Evolutionary conservation across 306 rosid genomes (phyloP).

Genomic region (Lotus japonicus): DNA sequence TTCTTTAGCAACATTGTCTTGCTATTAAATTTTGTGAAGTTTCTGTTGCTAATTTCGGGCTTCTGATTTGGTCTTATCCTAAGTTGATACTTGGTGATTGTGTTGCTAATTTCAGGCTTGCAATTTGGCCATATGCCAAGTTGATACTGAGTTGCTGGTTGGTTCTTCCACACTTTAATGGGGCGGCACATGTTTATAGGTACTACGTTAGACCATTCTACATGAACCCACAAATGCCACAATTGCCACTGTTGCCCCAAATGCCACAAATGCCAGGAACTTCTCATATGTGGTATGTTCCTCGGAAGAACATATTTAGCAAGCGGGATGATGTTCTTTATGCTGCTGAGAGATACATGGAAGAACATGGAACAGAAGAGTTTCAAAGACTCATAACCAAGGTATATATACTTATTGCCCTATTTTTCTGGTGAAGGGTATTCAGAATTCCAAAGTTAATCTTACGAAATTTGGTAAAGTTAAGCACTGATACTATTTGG

Average conservation of each 20-base stretch:
- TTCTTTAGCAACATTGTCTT: background rate
- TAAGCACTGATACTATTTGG: background rate
- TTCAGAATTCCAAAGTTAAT: background rate
- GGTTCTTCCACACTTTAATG: conserved; percentile 89
- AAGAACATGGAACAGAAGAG: conserved; percentile 72
- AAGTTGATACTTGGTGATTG: conserved; percentile 50
- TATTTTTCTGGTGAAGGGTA: background rate
- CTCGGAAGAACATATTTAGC: conserved; percentile 55
- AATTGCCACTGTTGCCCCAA: background rate
- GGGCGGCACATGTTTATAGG: conserved; percentile 81
- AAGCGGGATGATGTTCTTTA: conserved; percentile 66
- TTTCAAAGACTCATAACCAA: conserved; percentile 76
- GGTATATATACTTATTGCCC: conserved; percentile 36
- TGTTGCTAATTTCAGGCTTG: conserved; percentile 44
- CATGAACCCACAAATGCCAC: conserved; percentile 63
- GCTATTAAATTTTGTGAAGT: background rate
- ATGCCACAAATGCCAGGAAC: conserved; percentile 22
- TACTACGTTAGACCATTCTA: conserved; percentile 71
- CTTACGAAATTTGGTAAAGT: background rate
- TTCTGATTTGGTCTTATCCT: conserved; percentile 74
- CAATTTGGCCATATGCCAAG: conserved; percentile 84
- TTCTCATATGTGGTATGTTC: conserved; percentile 71
- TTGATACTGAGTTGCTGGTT: conserved; percentile 75
- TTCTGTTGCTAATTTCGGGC: conserved; percentile 34
- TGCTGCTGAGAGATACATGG: conserved; percentile 77